Percentiles rank a stretch among this genome's conserved stretches.
phyloP scores from a whole-genome alignment of 306 rosid genomes.

The Lablab purpureus region DNA sequence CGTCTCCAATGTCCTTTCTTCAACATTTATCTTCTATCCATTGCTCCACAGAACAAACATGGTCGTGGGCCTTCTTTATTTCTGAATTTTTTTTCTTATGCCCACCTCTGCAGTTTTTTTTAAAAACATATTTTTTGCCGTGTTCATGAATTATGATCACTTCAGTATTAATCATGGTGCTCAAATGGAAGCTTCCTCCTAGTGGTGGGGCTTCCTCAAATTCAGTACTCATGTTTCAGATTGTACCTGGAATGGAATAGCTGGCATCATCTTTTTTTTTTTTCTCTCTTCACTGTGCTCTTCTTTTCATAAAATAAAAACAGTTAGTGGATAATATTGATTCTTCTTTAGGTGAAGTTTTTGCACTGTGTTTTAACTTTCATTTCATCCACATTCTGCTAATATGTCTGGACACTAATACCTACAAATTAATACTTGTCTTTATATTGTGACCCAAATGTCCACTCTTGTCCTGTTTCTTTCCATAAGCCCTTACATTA shows the following conservation, averaged over 20 bases:
- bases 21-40: neutral
- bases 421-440: slow-evolving; percentile 1
- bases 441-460: neutral
- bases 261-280: slow-evolving; percentile 21
- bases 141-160: neutral
- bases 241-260: neutral
- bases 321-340: neutral
- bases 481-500: neutral
- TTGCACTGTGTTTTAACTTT: neutral
- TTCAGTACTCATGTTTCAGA: slow-evolving; percentile 25
- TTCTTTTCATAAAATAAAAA: neutral
- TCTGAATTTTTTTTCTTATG: neutral
- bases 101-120: neutral
- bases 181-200: slow-evolving; percentile 18
- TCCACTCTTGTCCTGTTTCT: neutral
- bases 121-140: neutral
- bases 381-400: slow-evolving; percentile 16
- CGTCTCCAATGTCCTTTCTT: neutral
- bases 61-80: neutral
- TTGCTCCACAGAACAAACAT: neutral
- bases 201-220: slow-evolving; percentile 34
- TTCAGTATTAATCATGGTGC: neutral
- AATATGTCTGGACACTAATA: neutral
- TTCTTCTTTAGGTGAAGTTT: neutral
- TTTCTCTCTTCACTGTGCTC: neutral